These are phyloP conservation scores for Dactylellina cionopaga DNA, from an alignment of 2,329 filamentous ascomycete species.

Conservation along the genomic window DNA sequence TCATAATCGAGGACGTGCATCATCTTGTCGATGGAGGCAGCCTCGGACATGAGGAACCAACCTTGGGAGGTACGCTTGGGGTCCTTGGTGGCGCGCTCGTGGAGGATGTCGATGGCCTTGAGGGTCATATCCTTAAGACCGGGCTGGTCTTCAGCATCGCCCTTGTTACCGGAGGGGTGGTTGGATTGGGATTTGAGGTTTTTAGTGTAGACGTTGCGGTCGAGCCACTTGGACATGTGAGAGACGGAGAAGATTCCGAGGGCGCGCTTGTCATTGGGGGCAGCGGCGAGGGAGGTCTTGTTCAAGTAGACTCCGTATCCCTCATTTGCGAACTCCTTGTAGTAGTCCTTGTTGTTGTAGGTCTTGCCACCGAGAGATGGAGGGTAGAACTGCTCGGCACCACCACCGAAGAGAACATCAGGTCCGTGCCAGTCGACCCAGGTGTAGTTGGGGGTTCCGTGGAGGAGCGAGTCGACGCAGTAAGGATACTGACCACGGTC, in stretches of 20 bases:
- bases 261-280: conserved; percentile 70
- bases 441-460: conserved; percentile 80
- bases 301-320: conserved; percentile 78
- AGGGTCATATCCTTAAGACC: conserved; percentile 90
- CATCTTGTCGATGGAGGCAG: conserved; percentile 86
- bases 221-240: conserved; percentile 85
- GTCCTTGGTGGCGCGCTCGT: conserved; percentile 68
- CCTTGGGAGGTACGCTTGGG: conserved; percentile 62
- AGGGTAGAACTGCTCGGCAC: conserved; percentile 77
- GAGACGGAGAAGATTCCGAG: conserved; percentile 80
- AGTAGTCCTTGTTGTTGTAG: conserved; percentile 77
- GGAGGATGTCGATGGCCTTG: conserved; percentile 83
- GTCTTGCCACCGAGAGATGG: conserved; percentile 70
- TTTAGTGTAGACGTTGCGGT: conserved; percentile 80
- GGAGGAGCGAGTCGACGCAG: conserved; percentile 78
- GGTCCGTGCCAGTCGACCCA: conserved; percentile 80
- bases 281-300: conserved; percentile 73
- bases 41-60: conserved; percentile 89
- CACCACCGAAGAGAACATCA: conserved; percentile 83
- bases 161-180: conserved; percentile 73
- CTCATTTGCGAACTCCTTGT: conserved; percentile 74
- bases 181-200: conserved; percentile 75
- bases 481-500: conserved; percentile 74
- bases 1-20: conserved; percentile 89
- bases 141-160: conserved; percentile 76